Base-by-base conservation (phyloP, 2,329 filamentous ascomycete genomes). In the Colletotrichum orchidophilum region DNA sequence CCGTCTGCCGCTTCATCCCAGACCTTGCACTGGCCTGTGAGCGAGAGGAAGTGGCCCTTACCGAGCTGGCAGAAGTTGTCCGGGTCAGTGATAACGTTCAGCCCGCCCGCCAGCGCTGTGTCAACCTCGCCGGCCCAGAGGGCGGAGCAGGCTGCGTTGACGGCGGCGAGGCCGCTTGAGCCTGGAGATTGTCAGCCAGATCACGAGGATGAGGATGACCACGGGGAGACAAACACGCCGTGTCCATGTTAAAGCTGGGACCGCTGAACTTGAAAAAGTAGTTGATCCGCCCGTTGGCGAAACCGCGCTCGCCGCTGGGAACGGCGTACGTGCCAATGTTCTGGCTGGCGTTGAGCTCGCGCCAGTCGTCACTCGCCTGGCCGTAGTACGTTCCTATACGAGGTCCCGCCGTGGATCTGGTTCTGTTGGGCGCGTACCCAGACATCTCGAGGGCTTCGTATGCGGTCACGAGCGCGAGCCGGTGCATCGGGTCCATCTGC, bases 281-380 rank as follows among this genome's bases (percentile, higher is more conserved):
- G 6, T 83, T 85, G 9, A 87, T 74, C 11, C 92, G 86, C 13
- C 91, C 89, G 0, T 82, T 81, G 1, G 79, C 80, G 50, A 85
- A 85, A 18, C 81, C 82, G 5, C 83, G 79, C 39, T 82, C 80
- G 46, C 80, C 81, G 6, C 84, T 84, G 0, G 85, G 83, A 70
- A 87, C 84, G 67, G 79, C 86, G 74, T 86, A 86, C 0, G 84
- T 86, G 81, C 93, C 91, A 35, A 94, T 88, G 74, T 93, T 88
- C 80, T 94, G 90, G 0, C 88, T 88, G 31, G 89, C 90, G 76
- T 94, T 94, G 71, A 93, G 70, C 76, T 94, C 92, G 80, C 91
- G 88, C 88, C 91, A 95, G 77, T 95, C 93, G 72, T 95, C 92
- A 60, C 91, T 93, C 0, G 92, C 92, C 77, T 92, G 90, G 59